Evolutionary conservation across 2,329 filamentous ascomycete genomes (phyloP), one percentile per base, ranked within the genome.

Genomic region (Penicillium oxalicum): DNA sequence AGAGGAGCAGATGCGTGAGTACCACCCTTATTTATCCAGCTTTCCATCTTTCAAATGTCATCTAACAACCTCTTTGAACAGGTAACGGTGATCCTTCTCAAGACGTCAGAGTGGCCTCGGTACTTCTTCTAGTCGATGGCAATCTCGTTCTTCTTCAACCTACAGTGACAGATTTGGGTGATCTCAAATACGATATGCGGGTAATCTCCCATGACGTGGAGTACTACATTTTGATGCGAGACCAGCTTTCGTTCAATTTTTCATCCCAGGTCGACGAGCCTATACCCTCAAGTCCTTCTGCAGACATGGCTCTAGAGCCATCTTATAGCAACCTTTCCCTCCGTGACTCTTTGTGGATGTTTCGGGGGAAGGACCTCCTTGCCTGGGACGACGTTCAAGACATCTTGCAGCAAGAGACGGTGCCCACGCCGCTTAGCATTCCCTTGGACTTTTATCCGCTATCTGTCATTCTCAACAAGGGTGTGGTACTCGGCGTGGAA

Each of bases 161-260:
- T 1, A 91, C 89, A 0, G 76, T 88, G 4, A 91, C 87, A 44
- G 87, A 88, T 42, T 81, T 86, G 38, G 87, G 88, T 4, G 86
- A 90, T 58, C 77, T 96, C 44, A 97, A 96, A 72, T 98, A 98
- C 64, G 91, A 97, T 64, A 98, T 98, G 93, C 86, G 91, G 8
- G 86, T 97, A 50, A 86, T 98, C 63, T 90, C 91, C 9, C 89
- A 96, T 61, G 94, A 95, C 61, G 90, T 97, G 36, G 93, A 98
- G 67, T 97, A 93, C 61, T 96, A 95, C 66, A 85, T 86, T 46
- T 82, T 93, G 60, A 94, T 94, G 82, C 84, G 91, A 55, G 93
- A 98, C 63, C 87, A 94, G 61, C 82, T 72, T 18, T 72, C 67
- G 8, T 74, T 71, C 59, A 73, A 71, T 53, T 74, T 78, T 53